Conservation (phyloP, 2,329 filamentous ascomycete genomes). For the Alternaria metachromatica region DNA sequence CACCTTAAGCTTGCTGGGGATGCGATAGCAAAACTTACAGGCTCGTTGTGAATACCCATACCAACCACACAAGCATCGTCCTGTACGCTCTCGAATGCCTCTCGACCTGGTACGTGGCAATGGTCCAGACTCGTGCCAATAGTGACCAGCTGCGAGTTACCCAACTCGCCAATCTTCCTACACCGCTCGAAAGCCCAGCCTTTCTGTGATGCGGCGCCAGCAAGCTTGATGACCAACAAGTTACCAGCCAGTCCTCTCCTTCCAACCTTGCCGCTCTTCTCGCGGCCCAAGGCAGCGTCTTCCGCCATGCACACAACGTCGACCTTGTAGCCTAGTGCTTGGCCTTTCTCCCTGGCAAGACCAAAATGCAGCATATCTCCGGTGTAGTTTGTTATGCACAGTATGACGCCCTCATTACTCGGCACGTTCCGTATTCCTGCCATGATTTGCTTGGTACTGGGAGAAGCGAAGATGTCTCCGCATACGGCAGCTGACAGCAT, state of each 20-base stretch:
- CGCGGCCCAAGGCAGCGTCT: slow-evolving; percentile 56
- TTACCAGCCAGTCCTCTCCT: slow-evolving; percentile 60
- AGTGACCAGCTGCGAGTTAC: slow-evolving; percentile 56
- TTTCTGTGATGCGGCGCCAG: slow-evolving; percentile 54
- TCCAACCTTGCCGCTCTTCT: slow-evolving; percentile 58
- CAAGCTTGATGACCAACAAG: slow-evolving; percentile 57
- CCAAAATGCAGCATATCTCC: slow-evolving; percentile 60
- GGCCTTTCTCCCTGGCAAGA: slow-evolving; percentile 56
- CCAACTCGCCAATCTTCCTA: slow-evolving; percentile 53
- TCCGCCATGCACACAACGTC: slow-evolving; percentile 58
- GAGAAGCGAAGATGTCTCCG: slow-evolving; percentile 58
- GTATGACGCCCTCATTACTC: slow-evolving; percentile 54
- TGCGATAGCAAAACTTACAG: slow-evolving; percentile 37
- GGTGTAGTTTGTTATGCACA: slow-evolving; percentile 60
- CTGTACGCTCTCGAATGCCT: slow-evolving; percentile 58
- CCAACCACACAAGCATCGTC: slow-evolving; percentile 50
- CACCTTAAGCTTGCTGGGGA: background rate
- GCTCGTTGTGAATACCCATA: slow-evolving; percentile 62
- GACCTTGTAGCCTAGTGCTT: slow-evolving; percentile 54
- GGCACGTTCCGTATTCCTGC: slow-evolving; percentile 56
- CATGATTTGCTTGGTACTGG: slow-evolving; percentile 58
- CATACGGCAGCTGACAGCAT: slow-evolving; percentile 57
- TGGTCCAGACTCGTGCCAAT: slow-evolving; percentile 61
- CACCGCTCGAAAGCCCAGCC: slow-evolving; percentile 55
- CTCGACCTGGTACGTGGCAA: slow-evolving; percentile 60